A percentile compares a stretch with the other conserved stretches of the same genome.
Conservation (phyloP, 345 rosid genomes). For the Luvunga scandens region DNA sequence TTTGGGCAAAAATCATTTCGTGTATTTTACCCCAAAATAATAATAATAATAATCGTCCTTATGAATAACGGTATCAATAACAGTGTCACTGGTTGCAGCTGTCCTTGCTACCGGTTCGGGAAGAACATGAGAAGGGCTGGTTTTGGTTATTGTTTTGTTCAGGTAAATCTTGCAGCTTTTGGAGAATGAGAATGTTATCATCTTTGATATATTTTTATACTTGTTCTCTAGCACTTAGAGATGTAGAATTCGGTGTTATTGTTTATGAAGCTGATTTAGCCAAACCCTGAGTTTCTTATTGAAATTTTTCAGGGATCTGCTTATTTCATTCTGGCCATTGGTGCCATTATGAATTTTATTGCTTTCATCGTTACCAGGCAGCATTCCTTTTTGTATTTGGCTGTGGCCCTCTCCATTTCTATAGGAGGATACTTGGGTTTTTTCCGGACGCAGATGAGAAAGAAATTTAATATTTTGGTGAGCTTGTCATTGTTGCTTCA, state of each 20-base stretch:
- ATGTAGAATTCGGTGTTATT: background rate
- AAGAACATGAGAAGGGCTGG: slow-evolving; percentile 86
- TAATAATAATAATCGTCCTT: background rate
- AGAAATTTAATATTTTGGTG: slow-evolving; percentile 82
- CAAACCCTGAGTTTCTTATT: slow-evolving; percentile 11
- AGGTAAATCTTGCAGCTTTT: slow-evolving; percentile 37
- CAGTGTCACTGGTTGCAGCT: slow-evolving; percentile 45
- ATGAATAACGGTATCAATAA: slow-evolving; percentile 20
- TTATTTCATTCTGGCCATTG: slow-evolving; percentile 49
- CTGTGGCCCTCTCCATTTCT: slow-evolving; percentile 47
- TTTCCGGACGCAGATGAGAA: slow-evolving; percentile 62
- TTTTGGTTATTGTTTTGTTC: slow-evolving; percentile 77
- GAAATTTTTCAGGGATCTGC: slow-evolving; percentile 54
- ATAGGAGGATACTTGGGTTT: slow-evolving; percentile 63
- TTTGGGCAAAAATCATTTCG: background rate
- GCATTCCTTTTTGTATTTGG: slow-evolving; percentile 66
- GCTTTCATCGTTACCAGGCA: slow-evolving; percentile 60
- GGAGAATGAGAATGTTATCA: background rate
- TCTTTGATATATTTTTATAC: background rate
- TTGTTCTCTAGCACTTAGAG: background rate
- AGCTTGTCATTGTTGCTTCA: slow-evolving; percentile 21
- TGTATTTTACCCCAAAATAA: background rate
- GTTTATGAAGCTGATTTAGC: background rate
- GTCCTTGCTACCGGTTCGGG: slow-evolving; percentile 93
- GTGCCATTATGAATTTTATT: slow-evolving; percentile 40